Evolutionary conservation across 805 yeast species (phyloP).

Genomic region (Cyberlindnera amylophila): DNA sequence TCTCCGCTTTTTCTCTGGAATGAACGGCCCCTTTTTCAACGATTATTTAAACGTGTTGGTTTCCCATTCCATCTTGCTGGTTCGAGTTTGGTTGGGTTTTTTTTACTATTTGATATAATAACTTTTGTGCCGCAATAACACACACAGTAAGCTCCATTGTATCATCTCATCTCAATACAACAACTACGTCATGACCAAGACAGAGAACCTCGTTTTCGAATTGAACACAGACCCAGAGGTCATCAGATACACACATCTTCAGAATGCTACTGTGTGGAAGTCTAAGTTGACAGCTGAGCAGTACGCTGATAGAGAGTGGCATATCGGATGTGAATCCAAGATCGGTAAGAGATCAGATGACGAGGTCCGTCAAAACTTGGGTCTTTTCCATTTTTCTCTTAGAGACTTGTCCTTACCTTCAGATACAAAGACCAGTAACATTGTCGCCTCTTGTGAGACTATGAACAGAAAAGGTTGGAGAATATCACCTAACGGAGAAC

Average conservation of each 20-base stretch:
- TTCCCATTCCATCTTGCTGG: background rate
- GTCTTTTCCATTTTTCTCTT: constrained; percentile 35
- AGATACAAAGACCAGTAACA: constrained; percentile 20
- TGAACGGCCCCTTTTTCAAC: too few species aligned
- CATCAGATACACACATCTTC: constrained; percentile 33
- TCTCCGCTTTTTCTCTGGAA: too few species aligned
- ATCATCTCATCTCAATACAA: background rate
- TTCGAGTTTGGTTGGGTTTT: background rate
- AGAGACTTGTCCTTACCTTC: constrained; percentile 25
- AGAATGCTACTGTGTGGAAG: constrained; percentile 34
- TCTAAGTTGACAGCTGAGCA: constrained; percentile 31
- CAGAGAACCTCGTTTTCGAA: constrained; percentile 14
- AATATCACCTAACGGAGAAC: constrained; percentile 25
- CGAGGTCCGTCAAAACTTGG: constrained; percentile 18
- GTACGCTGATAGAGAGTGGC: constrained; percentile 35
- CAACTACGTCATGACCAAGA: constrained; percentile 6
- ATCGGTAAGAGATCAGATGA: constrained; percentile 26
- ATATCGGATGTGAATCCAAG: constrained; percentile 28
- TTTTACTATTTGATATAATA: too few species aligned
- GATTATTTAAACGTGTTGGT: background rate
- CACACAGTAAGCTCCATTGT: too few species aligned
- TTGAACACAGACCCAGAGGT: constrained; percentile 29
- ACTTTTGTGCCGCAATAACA: too few species aligned
- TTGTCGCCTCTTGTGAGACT: constrained; percentile 41
- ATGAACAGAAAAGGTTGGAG: constrained; percentile 35